A percentile compares a stretch with the other conserved stretches of the same genome.
phyloP scores from a whole-genome alignment of 192 early-diverging fungal species.

The Backusella westeae region DNA sequence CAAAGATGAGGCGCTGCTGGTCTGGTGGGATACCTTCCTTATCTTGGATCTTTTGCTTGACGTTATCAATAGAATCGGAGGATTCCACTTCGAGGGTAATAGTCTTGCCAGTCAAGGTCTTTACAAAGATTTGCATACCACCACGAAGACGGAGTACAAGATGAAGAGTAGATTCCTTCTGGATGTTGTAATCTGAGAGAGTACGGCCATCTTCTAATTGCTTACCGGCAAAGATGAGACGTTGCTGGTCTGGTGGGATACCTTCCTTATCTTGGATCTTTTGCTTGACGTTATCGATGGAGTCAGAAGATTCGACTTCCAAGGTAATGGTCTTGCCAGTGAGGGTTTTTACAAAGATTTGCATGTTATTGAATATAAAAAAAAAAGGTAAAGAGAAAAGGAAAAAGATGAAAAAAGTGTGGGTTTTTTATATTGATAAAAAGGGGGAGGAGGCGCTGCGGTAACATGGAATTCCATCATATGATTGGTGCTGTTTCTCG shows the following conservation, averaged over 20 bases:
- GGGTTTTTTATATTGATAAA: conserved; percentile 4
- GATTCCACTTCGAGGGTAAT: conserved; percentile 60
- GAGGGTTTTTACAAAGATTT: conserved; percentile 63
- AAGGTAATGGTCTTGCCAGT: conserved; percentile 60
- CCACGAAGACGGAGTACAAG: conserved; percentile 65
- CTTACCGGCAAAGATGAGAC: conserved; percentile 75
- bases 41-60: conserved; percentile 56
- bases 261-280: conserved; percentile 57
- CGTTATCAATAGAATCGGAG: conserved; percentile 50
- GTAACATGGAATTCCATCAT: neutral
- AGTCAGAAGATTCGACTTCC: conserved; percentile 57
- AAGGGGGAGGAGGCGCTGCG: neutral
- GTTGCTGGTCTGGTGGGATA: conserved; percentile 74
- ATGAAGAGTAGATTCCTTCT: conserved; percentile 66
- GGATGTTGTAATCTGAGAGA: conserved; percentile 70
- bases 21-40: conserved; percentile 66
- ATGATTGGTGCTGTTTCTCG: conserved; percentile 3
- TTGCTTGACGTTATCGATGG: conserved; percentile 55
- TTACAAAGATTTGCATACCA: conserved; percentile 63
- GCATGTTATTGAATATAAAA: conserved; percentile 28
- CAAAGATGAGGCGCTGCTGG: conserved; percentile 75
- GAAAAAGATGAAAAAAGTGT: neutral
- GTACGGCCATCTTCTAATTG: conserved; percentile 71
- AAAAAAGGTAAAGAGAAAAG: neutral
- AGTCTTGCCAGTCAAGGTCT: conserved; percentile 58